A percentile compares a stretch with the other conserved stretches of the same genome.
Conservation (phyloP, 1,139 yeast genomes). For the Blastobotrys petasosporus region DNA sequence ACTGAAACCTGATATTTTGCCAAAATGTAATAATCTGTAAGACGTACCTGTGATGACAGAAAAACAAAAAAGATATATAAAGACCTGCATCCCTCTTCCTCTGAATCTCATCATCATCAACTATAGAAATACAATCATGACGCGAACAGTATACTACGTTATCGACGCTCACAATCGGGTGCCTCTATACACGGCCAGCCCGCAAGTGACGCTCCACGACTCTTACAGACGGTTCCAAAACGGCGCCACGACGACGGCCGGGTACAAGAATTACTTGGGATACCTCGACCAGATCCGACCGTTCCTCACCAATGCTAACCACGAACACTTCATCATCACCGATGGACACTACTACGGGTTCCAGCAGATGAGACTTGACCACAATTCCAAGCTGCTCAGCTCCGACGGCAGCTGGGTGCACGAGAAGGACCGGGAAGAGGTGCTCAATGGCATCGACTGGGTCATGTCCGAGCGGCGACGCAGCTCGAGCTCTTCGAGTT, state of each 20-base stretch:
- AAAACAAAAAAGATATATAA: no score
- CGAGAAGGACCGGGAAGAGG: not conserved
- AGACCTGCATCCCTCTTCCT: no score
- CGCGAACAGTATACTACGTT: constrained; percentile 7
- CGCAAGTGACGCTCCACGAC: constrained; percentile 1
- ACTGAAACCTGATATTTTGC: no score
- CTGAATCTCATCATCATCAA: not conserved
- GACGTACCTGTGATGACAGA: no score
- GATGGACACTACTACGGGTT: constrained; percentile 9
- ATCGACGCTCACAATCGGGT: constrained; percentile 3
- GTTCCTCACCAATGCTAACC: not conserved
- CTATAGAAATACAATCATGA: not conserved
- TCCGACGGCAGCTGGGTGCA: constrained; percentile 10
- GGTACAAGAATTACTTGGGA: constrained; percentile 6
- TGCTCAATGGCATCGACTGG: constrained; percentile 4
- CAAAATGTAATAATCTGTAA: no score
- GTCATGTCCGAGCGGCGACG: constrained; percentile 3
- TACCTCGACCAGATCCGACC: constrained; percentile 9
- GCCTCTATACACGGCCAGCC: constrained; percentile 2
- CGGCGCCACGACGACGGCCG: constrained; percentile 2
- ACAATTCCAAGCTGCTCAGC: not conserved
- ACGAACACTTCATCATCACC: constrained; percentile 6
- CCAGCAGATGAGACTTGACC: constrained; percentile 7
- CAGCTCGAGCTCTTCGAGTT: no score
- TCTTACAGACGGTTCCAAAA: constrained; percentile 8